A percentile compares a stretch with the other conserved stretches of the same genome.
Evolutionary conservation across 2,329 filamentous ascomycete species (phyloP).

Genomic region (Aspergillus sp.): DNA sequence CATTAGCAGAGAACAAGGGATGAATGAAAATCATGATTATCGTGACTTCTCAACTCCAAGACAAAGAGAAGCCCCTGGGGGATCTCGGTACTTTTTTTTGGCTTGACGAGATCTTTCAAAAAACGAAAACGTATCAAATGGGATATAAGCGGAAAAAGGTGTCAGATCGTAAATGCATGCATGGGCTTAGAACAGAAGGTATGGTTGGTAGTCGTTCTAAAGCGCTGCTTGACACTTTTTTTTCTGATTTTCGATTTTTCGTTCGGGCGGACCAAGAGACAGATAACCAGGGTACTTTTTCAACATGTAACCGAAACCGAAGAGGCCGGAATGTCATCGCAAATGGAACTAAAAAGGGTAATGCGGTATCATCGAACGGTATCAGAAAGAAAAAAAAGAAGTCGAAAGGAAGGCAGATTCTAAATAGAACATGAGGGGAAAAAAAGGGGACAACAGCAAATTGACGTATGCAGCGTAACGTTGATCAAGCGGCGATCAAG

Average conservation of each 20-base stretch:
- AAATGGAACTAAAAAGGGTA: constrained; percentile 19
- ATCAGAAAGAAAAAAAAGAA: constrained; percentile 22
- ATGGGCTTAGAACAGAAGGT: constrained; percentile 16
- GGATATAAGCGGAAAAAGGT: constrained; percentile 12
- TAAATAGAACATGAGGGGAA: constrained; percentile 17
- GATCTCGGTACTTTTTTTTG: constrained; percentile 14
- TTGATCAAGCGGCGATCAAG: constrained; percentile 25
- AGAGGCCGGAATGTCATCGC: constrained; percentile 26
- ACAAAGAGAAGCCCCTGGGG: constrained; percentile 17
- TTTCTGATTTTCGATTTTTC: constrained; percentile 31
- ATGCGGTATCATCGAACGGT: constrained; percentile 29
- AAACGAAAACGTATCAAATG: constrained; percentile 20
- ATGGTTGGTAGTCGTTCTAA: constrained; percentile 25
- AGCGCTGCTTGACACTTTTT: constrained; percentile 28
- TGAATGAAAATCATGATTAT: constrained; percentile 41
- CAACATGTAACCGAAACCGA: constrained; percentile 32
- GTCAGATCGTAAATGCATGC: constrained; percentile 18
- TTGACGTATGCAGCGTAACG: constrained; percentile 1
- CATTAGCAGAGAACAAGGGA: constrained; percentile 27
- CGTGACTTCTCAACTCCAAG: constrained; percentile 32
- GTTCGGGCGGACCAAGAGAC: constrained; percentile 29
- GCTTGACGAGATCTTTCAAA: constrained; percentile 18
- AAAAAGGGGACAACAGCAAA: constrained; percentile 6
- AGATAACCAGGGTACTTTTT: constrained; percentile 36
- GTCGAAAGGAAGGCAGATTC: constrained; percentile 26